Conservation (phyloP, 345 rosid genomes). For the Pistacia atlantica region DNA sequence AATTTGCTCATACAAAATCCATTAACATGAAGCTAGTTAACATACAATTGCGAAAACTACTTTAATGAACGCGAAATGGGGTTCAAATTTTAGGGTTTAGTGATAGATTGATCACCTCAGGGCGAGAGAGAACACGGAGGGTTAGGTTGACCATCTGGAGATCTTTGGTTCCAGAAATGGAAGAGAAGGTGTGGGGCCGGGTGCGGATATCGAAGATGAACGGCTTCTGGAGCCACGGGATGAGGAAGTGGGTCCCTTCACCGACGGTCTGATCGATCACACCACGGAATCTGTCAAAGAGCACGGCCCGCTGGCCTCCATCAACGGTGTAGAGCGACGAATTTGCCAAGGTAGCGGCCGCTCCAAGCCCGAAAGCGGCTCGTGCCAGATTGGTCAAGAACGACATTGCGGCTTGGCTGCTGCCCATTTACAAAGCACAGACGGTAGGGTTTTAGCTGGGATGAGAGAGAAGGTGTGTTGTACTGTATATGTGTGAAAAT, state of each 20-base stretch:
- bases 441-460: neutral
- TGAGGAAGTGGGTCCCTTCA: constrained; percentile 92
- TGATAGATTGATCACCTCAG: constrained; percentile 49
- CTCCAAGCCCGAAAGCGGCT: constrained; percentile 84
- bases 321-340: constrained; percentile 95
- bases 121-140: constrained; percentile 95
- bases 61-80: neutral
- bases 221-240: constrained; percentile 93
- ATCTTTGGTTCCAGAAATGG: constrained; percentile 95
- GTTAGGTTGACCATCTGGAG: constrained; percentile 99
- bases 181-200: constrained; percentile 93
- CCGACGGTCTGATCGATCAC: constrained; percentile 76
- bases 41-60: neutral
- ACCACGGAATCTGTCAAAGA: constrained; percentile 92
- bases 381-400: constrained; percentile 68
- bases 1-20: neutral
- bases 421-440: constrained; percentile 50
- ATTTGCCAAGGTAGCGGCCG: constrained; percentile 59
- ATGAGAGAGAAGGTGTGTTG: constrained; percentile 12
- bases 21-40: neutral
- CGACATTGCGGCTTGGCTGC: constrained; percentile 76
- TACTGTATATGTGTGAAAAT: constrained; percentile 7
- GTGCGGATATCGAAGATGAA: constrained; percentile 85
- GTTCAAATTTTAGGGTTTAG: neutral
- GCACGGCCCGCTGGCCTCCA: constrained; percentile 94